Conservation (phyloP, 1,139 yeast species). For the Lodderomyces orthopsilosis region DNA sequence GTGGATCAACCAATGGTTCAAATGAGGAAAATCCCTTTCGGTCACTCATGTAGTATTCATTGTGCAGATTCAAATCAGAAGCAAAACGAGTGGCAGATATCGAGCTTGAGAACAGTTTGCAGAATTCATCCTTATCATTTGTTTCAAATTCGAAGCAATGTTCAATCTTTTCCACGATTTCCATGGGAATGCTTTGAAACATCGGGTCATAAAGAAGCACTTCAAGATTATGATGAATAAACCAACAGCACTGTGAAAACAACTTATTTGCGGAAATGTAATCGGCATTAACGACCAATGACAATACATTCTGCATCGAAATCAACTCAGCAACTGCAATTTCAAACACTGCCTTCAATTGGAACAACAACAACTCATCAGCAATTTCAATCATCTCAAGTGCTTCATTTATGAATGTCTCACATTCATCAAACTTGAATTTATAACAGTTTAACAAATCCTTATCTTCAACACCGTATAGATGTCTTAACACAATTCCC, state of each 20-base stretch:
- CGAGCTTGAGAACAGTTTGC: neutral
- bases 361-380: slow-evolving; percentile 62
- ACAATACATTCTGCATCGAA: slow-evolving; percentile 57
- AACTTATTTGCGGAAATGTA: slow-evolving; percentile 52
- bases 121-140: neutral
- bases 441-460: slow-evolving; percentile 44
- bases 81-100: slow-evolving; percentile 20
- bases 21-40: slow-evolving; percentile 38
- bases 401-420: slow-evolving; percentile 51
- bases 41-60: slow-evolving; percentile 46
- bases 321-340: slow-evolving; percentile 59
- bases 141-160: neutral
- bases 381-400: slow-evolving; percentile 61
- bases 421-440: slow-evolving; percentile 18
- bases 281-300: slow-evolving; percentile 52
- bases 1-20: slow-evolving; percentile 49
- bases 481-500: slow-evolving; percentile 47
- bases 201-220: slow-evolving; percentile 52
- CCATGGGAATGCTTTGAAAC: slow-evolving; percentile 28
- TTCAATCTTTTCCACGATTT: slow-evolving; percentile 29
- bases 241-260: slow-evolving; percentile 63
- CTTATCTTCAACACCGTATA: slow-evolving; percentile 54
- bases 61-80: neutral
- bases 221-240: slow-evolving; percentile 64
- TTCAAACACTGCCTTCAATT: slow-evolving; percentile 62